Percentiles rank a stretch among this genome's conserved stretches.
Evolutionary conservation across 305 asterid species (phyloP).

Genomic region (Fraxinus sp.): DNA sequence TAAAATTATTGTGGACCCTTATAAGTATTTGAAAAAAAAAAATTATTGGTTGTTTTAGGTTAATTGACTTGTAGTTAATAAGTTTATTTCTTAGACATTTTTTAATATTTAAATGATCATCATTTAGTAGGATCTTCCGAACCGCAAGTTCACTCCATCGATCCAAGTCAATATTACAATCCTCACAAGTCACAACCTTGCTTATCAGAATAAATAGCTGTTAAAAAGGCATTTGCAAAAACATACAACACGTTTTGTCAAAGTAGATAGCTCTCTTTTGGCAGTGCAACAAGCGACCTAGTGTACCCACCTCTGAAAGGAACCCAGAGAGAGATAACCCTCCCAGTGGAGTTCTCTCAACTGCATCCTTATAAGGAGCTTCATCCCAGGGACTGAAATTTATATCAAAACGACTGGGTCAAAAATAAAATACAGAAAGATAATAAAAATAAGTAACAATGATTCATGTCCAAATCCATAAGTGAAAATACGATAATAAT

Average conservation of each 20-base stretch:
- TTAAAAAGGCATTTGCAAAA: slow-evolving; percentile 2
- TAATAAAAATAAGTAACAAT: slow-evolving; percentile 17
- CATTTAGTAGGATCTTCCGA: not conserved
- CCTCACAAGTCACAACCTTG: not conserved
- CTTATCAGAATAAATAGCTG: slow-evolving; percentile 3
- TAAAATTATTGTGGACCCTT: not conserved
- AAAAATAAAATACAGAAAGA: slow-evolving; percentile 26
- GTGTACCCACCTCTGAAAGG: slow-evolving; percentile 75
- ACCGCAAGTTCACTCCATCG: not conserved
- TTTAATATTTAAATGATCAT: not conserved
- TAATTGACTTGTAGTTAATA: not conserved
- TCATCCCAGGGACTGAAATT: slow-evolving; percentile 84
- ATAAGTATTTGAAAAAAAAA: not conserved
- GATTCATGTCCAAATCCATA: slow-evolving; percentile 1
- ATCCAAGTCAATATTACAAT: not conserved
- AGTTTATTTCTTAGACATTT: not conserved
- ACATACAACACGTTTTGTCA: slow-evolving; percentile 8
- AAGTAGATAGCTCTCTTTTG: not conserved
- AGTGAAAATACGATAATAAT: slow-evolving; percentile 9
- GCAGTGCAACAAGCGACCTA: slow-evolving; percentile 1
- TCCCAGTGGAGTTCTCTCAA: slow-evolving; percentile 71
- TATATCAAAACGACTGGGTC: slow-evolving; percentile 33
- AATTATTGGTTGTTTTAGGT: not conserved
- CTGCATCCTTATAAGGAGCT: slow-evolving; percentile 89
- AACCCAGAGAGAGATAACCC: slow-evolving; percentile 82